Evolutionary conservation across 2,329 filamentous ascomycete species (phyloP).

Genomic region (Talaromyces funiculosus): DNA sequence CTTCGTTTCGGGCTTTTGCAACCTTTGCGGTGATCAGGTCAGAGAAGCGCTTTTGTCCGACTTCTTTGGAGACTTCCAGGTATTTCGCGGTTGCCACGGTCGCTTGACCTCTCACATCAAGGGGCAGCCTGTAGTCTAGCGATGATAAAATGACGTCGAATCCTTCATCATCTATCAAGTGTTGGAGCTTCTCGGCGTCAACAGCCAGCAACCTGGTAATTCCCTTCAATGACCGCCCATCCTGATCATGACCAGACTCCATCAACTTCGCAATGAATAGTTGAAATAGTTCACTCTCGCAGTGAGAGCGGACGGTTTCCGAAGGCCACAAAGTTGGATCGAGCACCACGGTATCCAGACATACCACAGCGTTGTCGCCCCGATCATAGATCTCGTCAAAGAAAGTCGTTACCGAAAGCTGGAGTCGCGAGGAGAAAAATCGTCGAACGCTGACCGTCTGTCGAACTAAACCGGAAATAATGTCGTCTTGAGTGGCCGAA

Average conservation of each 20-base stretch:
- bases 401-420: slow-evolving; percentile 41
- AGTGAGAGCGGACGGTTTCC: slow-evolving; percentile 38
- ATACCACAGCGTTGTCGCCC: slow-evolving; percentile 44
- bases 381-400: slow-evolving; percentile 47
- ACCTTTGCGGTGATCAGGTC: slow-evolving; percentile 70
- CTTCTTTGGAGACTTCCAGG: slow-evolving; percentile 68
- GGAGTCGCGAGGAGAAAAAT: slow-evolving; percentile 39
- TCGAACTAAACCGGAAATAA: slow-evolving; percentile 42
- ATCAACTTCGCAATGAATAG: slow-evolving; percentile 83
- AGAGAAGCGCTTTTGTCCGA: slow-evolving; percentile 63
- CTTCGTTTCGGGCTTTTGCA: slow-evolving; percentile 71
- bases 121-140: slow-evolving; percentile 74
- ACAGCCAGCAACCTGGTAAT: slow-evolving; percentile 55
- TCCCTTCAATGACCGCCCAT: slow-evolving; percentile 56
- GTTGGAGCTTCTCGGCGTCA: slow-evolving; percentile 46
- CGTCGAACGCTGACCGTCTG: slow-evolving; percentile 39
- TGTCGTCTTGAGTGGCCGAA: slow-evolving; percentile 40
- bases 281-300: slow-evolving; percentile 45
- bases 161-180: slow-evolving; percentile 58
- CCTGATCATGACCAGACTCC: slow-evolving; percentile 75
- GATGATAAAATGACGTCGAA: slow-evolving; percentile 83
- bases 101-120: slow-evolving; percentile 71
- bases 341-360: slow-evolving; percentile 42
- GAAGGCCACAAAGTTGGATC: slow-evolving; percentile 42
- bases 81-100: slow-evolving; percentile 77